Conservation (phyloP, 805 yeast species). For the Barnettozyma siamensis region DNA sequence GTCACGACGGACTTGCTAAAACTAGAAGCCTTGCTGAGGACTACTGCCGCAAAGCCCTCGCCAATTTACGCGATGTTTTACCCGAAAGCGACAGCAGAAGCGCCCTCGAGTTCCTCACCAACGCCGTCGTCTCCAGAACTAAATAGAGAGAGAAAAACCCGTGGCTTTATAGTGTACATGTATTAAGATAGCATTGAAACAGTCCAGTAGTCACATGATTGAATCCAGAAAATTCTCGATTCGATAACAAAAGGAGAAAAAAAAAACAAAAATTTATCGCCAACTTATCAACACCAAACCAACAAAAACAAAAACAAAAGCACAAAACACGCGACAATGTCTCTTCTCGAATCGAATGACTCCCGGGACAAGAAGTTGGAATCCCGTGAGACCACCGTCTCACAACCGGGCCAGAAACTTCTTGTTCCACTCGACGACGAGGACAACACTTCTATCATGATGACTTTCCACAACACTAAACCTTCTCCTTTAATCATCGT, state of each 20-base stretch:
- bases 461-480: conserved; percentile 42
- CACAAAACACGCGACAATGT: too few relatives aligned
- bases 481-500: conserved; percentile 61
- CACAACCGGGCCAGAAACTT: conserved; percentile 1
- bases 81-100: conserved; percentile 89
- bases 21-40: conserved; percentile 72
- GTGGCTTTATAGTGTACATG: too few relatives aligned
- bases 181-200: too few relatives aligned
- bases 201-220: too few relatives aligned
- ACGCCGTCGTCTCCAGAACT: conserved; percentile 73
- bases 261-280: too few relatives aligned
- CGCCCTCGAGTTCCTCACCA: conserved; percentile 80
- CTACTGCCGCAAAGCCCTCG: conserved; percentile 71
- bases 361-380: not conserved
- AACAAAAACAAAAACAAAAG: too few relatives aligned
- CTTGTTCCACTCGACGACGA: conserved; percentile 39
- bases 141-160: conserved; percentile 35
- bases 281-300: too few relatives aligned
- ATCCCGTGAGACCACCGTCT: not conserved
- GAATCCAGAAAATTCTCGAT: too few relatives aligned
- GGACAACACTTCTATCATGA: conserved; percentile 42
- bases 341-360: not conserved
- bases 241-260: too few relatives aligned
- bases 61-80: conserved; percentile 54
- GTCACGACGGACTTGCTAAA: conserved; percentile 67